These are phyloP conservation scores for Fraxinus greggii DNA, from an alignment of 305 asterid genomes.

Conservation along the genomic window DNA sequence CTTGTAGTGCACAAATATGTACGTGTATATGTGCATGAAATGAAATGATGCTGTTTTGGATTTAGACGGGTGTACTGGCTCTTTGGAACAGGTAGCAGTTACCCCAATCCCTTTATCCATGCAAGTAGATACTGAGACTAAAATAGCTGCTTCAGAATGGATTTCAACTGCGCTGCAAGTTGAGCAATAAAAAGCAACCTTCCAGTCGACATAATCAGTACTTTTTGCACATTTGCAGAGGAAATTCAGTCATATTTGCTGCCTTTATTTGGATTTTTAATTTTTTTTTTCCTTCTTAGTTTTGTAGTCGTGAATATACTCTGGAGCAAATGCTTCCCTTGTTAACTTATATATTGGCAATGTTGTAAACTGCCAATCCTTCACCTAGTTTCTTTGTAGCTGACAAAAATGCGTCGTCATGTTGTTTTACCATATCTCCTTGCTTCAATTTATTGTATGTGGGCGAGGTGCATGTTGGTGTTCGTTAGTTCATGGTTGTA, in stretches of 20 bases:
- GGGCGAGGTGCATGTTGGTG: slow-evolving; percentile 21
- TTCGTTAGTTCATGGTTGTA: slow-evolving; percentile 27
- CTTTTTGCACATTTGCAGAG: slow-evolving; percentile 55
- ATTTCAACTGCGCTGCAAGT: slow-evolving; percentile 53
- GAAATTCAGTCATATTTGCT: slow-evolving; percentile 32
- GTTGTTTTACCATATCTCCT: slow-evolving; percentile 25
- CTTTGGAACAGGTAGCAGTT: slow-evolving; percentile 62
- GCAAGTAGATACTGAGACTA: slow-evolving; percentile 49
- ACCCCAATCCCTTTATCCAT: slow-evolving; percentile 56
- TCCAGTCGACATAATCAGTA: slow-evolving; percentile 7
- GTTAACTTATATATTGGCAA: slow-evolving; percentile 35
- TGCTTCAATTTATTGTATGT: slow-evolving; percentile 15
- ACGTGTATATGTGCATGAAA: neutral
- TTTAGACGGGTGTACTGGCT: neutral
- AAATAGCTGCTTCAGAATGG: slow-evolving; percentile 71
- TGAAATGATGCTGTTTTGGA: neutral
- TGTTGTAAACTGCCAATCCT: slow-evolving; percentile 26
- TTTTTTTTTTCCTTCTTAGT: slow-evolving; percentile 26
- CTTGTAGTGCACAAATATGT: neutral
- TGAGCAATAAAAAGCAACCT: slow-evolving; percentile 34
- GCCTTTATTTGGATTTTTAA: slow-evolving; percentile 38
- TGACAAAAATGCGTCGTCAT: slow-evolving; percentile 24
- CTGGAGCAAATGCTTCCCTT: slow-evolving; percentile 54
- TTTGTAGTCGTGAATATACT: slow-evolving; percentile 26
- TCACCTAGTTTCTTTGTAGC: slow-evolving; percentile 18